Percentiles rank a stretch among this genome's conserved stretches.
Evolutionary conservation across 345 rosid genomes (phyloP).

Genomic region (Noccaea bulbosa): DNA sequence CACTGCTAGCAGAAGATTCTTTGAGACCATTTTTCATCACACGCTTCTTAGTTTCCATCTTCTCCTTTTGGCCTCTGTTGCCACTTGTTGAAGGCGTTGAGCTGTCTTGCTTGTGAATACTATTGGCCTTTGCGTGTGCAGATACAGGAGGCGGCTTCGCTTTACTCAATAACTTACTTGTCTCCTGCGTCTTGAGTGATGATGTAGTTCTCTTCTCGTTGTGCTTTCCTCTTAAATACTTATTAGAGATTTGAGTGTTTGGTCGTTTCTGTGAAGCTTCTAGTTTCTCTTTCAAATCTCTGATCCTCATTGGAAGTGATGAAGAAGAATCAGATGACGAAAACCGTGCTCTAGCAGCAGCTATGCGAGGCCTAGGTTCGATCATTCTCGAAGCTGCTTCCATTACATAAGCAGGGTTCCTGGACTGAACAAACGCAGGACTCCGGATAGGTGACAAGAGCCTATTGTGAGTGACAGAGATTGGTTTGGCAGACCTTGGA

Average conservation of each 20-base stretch:
- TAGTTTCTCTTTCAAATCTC: constrained; percentile 76
- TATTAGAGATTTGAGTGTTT: constrained; percentile 46
- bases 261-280: constrained; percentile 59
- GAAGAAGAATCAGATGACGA: constrained; percentile 55
- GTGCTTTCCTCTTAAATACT: constrained; percentile 23
- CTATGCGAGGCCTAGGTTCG: constrained; percentile 58
- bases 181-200: constrained; percentile 11
- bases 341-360: constrained; percentile 42
- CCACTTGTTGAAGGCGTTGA: constrained; percentile 37
- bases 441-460: constrained; percentile 51
- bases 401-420: constrained; percentile 62
- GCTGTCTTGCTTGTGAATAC: constrained; percentile 51
- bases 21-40: constrained; percentile 33
- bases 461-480: constrained; percentile 66
- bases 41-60: constrained; percentile 49
- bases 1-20: constrained; percentile 47
- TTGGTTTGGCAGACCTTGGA: constrained; percentile 76
- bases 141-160: constrained; percentile 51
- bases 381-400: constrained; percentile 88
- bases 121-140: constrained; percentile 50
- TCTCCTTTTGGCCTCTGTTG: constrained; percentile 44
- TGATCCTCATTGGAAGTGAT: constrained; percentile 58
- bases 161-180: constrained; percentile 46
- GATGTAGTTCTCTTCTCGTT: constrained; percentile 28
- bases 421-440: constrained; percentile 59